phyloP scores from a whole-genome alignment of 2,329 filamentous ascomycete species.

The Claviceps capensis region DNA sequence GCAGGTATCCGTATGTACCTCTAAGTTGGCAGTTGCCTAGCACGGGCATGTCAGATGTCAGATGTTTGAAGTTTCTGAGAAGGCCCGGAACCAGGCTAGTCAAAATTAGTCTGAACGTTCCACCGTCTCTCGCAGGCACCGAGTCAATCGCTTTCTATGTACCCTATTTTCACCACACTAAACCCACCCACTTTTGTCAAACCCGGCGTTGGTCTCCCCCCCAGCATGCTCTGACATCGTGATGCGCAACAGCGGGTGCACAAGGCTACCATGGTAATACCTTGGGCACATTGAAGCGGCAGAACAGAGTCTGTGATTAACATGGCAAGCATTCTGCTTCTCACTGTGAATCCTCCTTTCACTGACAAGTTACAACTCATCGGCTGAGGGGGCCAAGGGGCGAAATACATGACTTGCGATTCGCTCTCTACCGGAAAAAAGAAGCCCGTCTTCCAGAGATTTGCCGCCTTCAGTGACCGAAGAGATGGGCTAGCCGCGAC shows the following conservation, averaged over 20 bases:
- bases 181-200: conserved; percentile 1
- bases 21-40: no score
- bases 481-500: not conserved
- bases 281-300: not conserved
- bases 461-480: not conserved
- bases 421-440: not conserved
- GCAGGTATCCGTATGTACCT: no score
- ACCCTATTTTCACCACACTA: not conserved
- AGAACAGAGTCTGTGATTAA: no score
- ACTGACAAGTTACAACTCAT: no score
- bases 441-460: not conserved
- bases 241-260: not conserved
- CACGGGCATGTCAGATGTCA: not conserved
- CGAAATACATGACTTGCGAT: not conserved
- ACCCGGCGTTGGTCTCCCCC: not conserved
- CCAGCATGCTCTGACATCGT: conserved; percentile 1
- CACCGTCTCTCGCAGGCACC: not conserved
- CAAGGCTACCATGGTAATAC: not conserved
- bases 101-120: not conserved
- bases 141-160: not conserved
- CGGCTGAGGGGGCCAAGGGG: no score
- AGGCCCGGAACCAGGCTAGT: not conserved
- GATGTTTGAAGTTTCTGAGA: not conserved
- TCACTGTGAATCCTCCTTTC: no score
- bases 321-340: not conserved